These are phyloP conservation scores for Pyrenophora teres DNA, from an alignment of 2,329 filamentous ascomycete species.

Conservation along the genomic window DNA sequence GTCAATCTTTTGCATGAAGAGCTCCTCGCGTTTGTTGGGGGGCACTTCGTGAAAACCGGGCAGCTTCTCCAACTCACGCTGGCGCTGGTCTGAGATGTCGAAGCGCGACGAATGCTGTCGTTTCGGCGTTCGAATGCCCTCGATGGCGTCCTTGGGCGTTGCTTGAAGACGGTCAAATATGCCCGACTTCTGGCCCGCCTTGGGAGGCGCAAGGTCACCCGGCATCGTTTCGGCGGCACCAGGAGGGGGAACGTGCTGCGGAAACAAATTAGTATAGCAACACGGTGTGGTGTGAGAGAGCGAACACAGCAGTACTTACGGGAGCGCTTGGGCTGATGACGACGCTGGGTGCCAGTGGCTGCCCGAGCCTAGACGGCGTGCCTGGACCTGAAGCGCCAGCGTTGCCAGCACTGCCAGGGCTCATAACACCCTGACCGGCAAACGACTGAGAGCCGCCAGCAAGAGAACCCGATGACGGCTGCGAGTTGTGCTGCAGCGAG, in stretches of 20 bases:
- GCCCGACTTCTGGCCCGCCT: constrained; percentile 85
- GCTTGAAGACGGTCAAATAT: constrained; percentile 89
- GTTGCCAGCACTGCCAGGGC: constrained; percentile 48
- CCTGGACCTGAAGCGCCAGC: constrained; percentile 55
- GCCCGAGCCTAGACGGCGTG: constrained; percentile 67
- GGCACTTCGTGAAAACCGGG: constrained; percentile 98
- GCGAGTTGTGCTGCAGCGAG: constrained; percentile 40
- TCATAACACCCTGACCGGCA: constrained; percentile 35
- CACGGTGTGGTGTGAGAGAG: not conserved
- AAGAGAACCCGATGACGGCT: constrained; percentile 37
- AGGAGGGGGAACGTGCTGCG: constrained; percentile 85
- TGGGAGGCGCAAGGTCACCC: constrained; percentile 91
- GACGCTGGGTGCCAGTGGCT: constrained; percentile 77
- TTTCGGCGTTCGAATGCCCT: constrained; percentile 92
- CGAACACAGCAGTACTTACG: constrained; percentile 30
- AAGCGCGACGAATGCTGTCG: constrained; percentile 97
- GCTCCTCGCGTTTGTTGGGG: constrained; percentile 88
- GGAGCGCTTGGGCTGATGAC: constrained; percentile 94
- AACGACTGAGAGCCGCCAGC: constrained; percentile 40
- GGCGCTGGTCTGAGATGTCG: constrained; percentile 89
- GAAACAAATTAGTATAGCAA: constrained; percentile 7
- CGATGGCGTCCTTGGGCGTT: constrained; percentile 93
- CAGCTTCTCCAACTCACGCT: constrained; percentile 92
- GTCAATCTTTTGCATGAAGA: constrained; percentile 99
- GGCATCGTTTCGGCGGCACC: constrained; percentile 98